phyloP scores from a whole-genome alignment of 495 filamentous ascomycete genomes.

The Pyrenopolyporus hunteri region DNA sequence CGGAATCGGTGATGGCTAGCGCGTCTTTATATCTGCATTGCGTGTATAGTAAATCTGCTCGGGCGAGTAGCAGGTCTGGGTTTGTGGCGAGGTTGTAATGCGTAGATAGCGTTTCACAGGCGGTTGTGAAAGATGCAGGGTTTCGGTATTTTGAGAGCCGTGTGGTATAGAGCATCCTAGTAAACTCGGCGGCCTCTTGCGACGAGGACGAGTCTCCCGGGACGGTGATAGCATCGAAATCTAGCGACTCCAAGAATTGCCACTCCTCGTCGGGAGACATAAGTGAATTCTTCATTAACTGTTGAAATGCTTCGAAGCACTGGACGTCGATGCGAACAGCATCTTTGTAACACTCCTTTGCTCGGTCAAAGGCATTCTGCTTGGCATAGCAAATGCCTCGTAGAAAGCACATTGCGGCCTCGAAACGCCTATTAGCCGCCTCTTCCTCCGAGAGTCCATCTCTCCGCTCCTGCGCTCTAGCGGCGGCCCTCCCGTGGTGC shows the following conservation, averaged over 20 bases:
- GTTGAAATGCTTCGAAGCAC: slow-evolving; percentile 97
- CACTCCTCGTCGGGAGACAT: slow-evolving; percentile 99
- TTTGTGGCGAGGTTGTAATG: slow-evolving; percentile 90
- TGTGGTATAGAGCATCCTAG: slow-evolving; percentile 96
- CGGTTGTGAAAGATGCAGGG: slow-evolving; percentile 79
- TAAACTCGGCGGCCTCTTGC: slow-evolving; percentile 89
- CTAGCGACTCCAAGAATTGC: slow-evolving; percentile 86
- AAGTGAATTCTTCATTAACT: slow-evolving; percentile 94
- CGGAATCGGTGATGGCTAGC: slow-evolving; percentile 78
- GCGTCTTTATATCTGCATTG: slow-evolving; percentile 92
- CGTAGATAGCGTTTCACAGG: slow-evolving; percentile 86
- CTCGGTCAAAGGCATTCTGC: slow-evolving; percentile 95
- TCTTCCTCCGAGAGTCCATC: slow-evolving; percentile 63
- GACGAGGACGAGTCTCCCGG: slow-evolving; percentile 63
- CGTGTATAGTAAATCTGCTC: slow-evolving; percentile 90
- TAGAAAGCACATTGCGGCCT: slow-evolving; percentile 97
- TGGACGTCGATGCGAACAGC: slow-evolving; percentile 96
- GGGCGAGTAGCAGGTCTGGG: slow-evolving; percentile 89
- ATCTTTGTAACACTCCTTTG: slow-evolving; percentile 97
- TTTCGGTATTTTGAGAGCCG: slow-evolving; percentile 95
- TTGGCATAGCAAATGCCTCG: slow-evolving; percentile 94
- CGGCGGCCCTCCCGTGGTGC: slow-evolving; percentile 40
- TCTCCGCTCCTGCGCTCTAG: slow-evolving; percentile 60
- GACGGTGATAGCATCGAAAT: slow-evolving; percentile 80
- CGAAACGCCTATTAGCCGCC: slow-evolving; percentile 76